phyloP scores from a whole-genome alignment of 2,329 filamentous ascomycete species.

The Penicillium sp. region DNA sequence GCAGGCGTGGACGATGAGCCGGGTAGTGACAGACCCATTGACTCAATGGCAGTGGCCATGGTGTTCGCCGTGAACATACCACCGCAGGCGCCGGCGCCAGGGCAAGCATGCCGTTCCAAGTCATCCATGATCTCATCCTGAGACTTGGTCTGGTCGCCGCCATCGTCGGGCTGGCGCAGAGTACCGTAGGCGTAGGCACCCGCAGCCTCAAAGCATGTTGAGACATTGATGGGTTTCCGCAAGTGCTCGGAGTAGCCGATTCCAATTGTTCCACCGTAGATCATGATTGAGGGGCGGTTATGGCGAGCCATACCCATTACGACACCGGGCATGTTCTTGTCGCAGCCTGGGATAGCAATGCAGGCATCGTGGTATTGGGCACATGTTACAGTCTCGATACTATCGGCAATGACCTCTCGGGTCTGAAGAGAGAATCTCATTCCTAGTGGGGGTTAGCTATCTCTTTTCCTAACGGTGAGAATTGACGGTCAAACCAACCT shows the following conservation, averaged over 20 bases:
- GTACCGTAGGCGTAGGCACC: conserved; percentile 79
- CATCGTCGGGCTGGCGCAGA: conserved; percentile 66
- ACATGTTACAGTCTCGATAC: conserved; percentile 88
- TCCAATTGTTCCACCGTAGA: conserved; percentile 89
- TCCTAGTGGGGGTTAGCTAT: conserved; percentile 51
- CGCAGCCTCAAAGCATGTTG: conserved; percentile 81
- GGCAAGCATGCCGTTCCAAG: conserved; percentile 76
- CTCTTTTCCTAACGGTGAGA: conserved; percentile 15
- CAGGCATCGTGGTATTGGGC: conserved; percentile 92
- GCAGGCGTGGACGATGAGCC: conserved; percentile 84
- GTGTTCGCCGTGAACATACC: conserved; percentile 97
- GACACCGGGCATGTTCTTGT: conserved; percentile 97
- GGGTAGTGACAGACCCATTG: conserved; percentile 78
- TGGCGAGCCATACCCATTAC: conserved; percentile 88
- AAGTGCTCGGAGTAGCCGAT: conserved; percentile 79
- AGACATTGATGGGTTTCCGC: conserved; percentile 79
- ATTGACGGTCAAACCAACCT: conserved; percentile 52
- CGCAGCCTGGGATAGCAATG: conserved; percentile 88
- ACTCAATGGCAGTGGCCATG: conserved; percentile 87
- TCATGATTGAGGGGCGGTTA: conserved; percentile 91
- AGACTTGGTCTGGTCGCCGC: conserved; percentile 63
- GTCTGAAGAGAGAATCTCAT: conserved; percentile 93
- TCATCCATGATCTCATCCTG: conserved; percentile 80
- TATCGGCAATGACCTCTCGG: conserved; percentile 89
- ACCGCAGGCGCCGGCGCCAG: conserved; percentile 75